Evolutionary conservation across 352 stramenopile species (phyloP), one percentile per base, ranked within the genome.

Genomic region (Phytophthora syringae): DNA sequence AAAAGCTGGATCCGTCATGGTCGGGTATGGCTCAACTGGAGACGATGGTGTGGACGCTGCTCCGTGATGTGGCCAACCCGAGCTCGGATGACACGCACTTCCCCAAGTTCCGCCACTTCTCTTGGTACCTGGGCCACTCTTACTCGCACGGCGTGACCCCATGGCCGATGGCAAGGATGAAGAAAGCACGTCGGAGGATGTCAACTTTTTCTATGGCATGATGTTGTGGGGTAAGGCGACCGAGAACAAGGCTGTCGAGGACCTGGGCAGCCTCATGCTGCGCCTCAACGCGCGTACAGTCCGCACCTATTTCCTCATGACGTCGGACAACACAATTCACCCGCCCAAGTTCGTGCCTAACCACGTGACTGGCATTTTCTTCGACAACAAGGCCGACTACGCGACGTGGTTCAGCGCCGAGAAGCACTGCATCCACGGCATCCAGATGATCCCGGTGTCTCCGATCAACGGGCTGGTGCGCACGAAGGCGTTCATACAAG

Each of bases 381-480:
- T 86, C 44, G 84, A 93, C 61, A 93, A 90, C 72, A 88, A 89
- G 62, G 76, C 72, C 1, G 80, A 77, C 70, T 93, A 93, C 67
- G 79, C 82, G 32, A 89, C 82, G 36, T 93, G 80, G 80, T 93
- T 90, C 63, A 76, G 85, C 24, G 50, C 83, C 7, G 73, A 89
- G 39, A 80, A 79, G 42, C 83, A 90, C 36, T 82, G 73, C 16
- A 93, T 93, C 60, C 84, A 93, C 51, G 84, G 84, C 27, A 91
- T 93, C 34, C 84, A 93, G 58, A 93, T 93, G 84, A 82, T 93
- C 15, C 84, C 79, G 0, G 76, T 92, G 40, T 90, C 80, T 18
- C 83, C 83, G 1, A 82, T 92, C 62, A 91, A 83, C 42, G 78
- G 88, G 54, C 64, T 90, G 27, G 77, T 85, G 42, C 86, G 86